These are phyloP conservation scores for Saccharomycopsis amapae DNA, from an alignment of 805 yeast genomes.

Conservation along the genomic window DNA sequence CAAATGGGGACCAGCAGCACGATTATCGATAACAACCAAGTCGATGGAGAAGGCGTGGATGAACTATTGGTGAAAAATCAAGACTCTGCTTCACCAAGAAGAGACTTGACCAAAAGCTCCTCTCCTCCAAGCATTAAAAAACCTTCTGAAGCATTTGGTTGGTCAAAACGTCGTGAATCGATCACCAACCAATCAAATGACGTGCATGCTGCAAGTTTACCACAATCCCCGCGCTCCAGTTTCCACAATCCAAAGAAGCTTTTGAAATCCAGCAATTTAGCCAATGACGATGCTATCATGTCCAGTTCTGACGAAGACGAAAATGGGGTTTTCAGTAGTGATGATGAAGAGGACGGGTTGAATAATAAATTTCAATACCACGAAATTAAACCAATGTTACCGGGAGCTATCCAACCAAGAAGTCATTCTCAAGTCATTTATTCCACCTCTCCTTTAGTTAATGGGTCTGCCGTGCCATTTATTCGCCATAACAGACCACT, in stretches of 20 bases:
- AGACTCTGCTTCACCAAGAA: constrained; percentile 28
- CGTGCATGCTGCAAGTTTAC: constrained; percentile 26
- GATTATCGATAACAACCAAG: background rate
- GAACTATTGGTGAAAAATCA: background rate
- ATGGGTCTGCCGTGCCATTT: background rate
- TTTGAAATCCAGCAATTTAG: constrained; percentile 2
- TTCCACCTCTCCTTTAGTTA: background rate
- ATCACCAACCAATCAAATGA: constrained; percentile 11
- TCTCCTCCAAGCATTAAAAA: constrained; percentile 12
- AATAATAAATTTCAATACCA: constrained; percentile 19
- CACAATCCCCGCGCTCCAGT: constrained; percentile 15
- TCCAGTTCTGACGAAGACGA: constrained; percentile 31
- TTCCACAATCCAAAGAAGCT: constrained; percentile 1
- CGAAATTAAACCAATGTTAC: constrained; percentile 10
- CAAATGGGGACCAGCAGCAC: background rate
- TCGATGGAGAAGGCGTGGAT: too few relatives aligned
- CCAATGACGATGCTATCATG: constrained; percentile 34
- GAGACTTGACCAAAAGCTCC: background rate
- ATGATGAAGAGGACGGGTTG: constrained; percentile 23
- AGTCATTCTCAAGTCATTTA: constrained; percentile 16
- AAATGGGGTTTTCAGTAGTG: constrained; percentile 25
- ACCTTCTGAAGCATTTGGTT: constrained; percentile 20
- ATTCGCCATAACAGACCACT: constrained; percentile 17
- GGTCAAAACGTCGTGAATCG: constrained; percentile 19
- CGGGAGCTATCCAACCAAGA: constrained; percentile 9